Evolutionary conservation across 2,329 filamentous ascomycete species (phyloP).

Genomic region (Thelonectria discophora): DNA sequence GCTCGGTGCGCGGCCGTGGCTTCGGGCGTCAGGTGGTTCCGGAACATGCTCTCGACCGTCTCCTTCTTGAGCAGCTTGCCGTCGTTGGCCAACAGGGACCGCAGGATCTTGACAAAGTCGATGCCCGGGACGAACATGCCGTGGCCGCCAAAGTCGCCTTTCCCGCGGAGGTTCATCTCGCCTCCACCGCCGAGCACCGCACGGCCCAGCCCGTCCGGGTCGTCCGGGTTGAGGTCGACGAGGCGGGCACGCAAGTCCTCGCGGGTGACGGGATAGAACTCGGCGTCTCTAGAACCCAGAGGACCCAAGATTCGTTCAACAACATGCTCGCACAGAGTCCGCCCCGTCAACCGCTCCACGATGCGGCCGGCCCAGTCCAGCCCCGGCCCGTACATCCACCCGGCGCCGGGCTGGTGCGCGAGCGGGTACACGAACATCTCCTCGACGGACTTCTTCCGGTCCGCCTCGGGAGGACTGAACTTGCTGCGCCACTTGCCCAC

Average conservation of each 20-base stretch:
- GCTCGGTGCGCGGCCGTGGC: constrained; percentile 40
- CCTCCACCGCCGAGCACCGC: constrained; percentile 48
- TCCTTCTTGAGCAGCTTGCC: constrained; percentile 54
- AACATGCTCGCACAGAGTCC: constrained; percentile 54
- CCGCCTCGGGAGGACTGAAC: constrained; percentile 35
- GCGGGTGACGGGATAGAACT: constrained; percentile 51
- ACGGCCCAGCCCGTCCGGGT: constrained; percentile 47
- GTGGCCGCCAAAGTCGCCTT: constrained; percentile 56
- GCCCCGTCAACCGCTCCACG: constrained; percentile 57
- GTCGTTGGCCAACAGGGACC: constrained; percentile 59
- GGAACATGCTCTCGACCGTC: constrained; percentile 57
- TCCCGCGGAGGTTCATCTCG: constrained; percentile 45
- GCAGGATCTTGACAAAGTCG: constrained; percentile 56
- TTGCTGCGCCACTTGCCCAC: constrained; percentile 49
- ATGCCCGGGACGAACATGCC: constrained; percentile 50
- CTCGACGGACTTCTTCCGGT: constrained; percentile 47
- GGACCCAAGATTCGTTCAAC: constrained; percentile 54
- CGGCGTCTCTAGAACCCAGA: constrained; percentile 51
- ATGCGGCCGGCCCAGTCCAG: constrained; percentile 64
- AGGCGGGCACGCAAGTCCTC: constrained; percentile 47
- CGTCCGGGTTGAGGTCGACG: constrained; percentile 50
- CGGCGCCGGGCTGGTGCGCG: constrained; percentile 58
- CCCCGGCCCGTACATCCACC: constrained; percentile 60
- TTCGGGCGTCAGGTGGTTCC: constrained; percentile 53
- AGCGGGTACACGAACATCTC: constrained; percentile 56